Evolutionary conservation across 305 asterid species (phyloP).

Genomic region (Withania somnifera): DNA sequence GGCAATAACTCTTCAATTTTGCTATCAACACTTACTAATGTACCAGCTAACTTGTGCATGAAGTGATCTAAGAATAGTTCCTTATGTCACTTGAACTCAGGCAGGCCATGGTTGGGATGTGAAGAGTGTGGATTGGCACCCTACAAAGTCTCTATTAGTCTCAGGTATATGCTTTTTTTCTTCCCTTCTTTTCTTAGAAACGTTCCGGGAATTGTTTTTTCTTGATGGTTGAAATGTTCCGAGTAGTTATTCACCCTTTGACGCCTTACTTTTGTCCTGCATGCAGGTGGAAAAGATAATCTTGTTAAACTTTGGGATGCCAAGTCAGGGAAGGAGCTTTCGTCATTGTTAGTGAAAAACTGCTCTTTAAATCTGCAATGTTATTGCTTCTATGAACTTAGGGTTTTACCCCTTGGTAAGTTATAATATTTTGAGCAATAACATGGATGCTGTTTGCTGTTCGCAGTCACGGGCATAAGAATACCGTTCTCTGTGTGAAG

Average conservation of each 20-base stretch:
- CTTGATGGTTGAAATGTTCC: neutral
- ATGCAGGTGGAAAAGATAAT: constrained; percentile 94
- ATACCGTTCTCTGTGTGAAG: constrained; percentile 75
- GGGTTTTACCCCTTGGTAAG: neutral
- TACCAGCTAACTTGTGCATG: constrained; percentile 13
- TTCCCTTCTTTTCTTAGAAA: neutral
- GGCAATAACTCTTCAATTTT: neutral
- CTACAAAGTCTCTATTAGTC: constrained; percentile 85
- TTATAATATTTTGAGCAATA: neutral
- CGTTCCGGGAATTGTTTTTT: neutral
- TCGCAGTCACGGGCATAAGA: constrained; percentile 97
- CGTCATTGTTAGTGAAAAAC: constrained; percentile 63
- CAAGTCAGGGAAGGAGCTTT: constrained; percentile 87
- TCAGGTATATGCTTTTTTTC: constrained; percentile 47
- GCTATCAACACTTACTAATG: neutral
- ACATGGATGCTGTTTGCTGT: neutral
- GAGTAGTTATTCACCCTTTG: neutral
- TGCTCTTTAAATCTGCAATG: neutral
- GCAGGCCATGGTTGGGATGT: constrained; percentile 99
- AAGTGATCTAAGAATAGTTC: constrained; percentile 46
- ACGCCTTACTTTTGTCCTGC: constrained; percentile 17
- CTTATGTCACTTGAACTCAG: constrained; percentile 77
- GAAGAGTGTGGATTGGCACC: constrained; percentile 99
- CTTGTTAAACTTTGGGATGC: constrained; percentile 99
- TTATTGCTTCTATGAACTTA: neutral